Conservation (phyloP, 1,284 basidiomycete genomes). For the Apiotrichum gamsii region DNA sequence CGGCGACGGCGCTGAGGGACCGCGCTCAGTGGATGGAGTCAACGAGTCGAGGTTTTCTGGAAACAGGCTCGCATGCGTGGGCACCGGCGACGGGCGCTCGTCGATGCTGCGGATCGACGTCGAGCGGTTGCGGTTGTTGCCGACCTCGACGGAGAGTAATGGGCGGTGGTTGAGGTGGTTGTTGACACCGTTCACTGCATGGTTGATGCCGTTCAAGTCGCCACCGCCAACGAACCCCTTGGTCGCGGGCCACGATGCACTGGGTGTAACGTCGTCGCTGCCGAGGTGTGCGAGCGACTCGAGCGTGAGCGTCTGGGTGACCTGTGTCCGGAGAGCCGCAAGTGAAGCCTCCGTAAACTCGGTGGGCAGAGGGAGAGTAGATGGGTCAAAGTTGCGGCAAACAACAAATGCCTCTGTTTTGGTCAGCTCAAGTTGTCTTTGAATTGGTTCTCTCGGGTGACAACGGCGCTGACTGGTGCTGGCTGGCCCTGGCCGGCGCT, state of each 20-base stretch:
- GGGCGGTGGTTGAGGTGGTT: neutral
- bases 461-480: too few relatives aligned
- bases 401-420: constrained; percentile 55
- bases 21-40: too few relatives aligned
- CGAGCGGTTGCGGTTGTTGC: neutral
- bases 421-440: too few relatives aligned
- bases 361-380: constrained; percentile 34
- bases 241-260: constrained; percentile 27
- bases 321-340: constrained; percentile 24
- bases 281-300: constrained; percentile 28
- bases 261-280: neutral
- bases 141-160: neutral
- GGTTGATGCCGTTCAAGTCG: constrained; percentile 23
- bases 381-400: constrained; percentile 50
- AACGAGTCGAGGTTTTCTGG: too few relatives aligned
- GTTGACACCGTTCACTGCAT: neutral
- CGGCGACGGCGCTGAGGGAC: too few relatives aligned
- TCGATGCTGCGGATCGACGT: constrained; percentile 13
- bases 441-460: too few relatives aligned
- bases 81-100: constrained; percentile 8
- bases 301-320: constrained; percentile 36
- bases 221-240: constrained; percentile 41
- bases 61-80: neutral
- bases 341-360: constrained; percentile 26
- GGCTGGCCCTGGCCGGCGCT: too few relatives aligned